Conservation (phyloP, 164 flowering plant genomes). For the Stephania yunnanensis region DNA sequence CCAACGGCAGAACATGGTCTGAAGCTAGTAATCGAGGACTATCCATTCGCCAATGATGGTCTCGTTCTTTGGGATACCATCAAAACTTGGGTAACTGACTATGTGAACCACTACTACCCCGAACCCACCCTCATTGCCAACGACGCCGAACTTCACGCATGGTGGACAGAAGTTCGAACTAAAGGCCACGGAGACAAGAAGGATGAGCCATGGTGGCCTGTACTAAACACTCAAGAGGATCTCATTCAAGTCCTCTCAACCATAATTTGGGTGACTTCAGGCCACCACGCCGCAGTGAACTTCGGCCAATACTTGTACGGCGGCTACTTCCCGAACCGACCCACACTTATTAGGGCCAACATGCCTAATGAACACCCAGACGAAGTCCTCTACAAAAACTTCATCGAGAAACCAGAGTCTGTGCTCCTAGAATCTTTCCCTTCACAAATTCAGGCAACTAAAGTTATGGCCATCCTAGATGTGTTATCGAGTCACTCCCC, state of each 20-base stretch:
- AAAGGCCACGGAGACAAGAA: constrained; percentile 72
- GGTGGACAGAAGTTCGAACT: constrained; percentile 75
- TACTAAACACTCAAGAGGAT: constrained; percentile 35
- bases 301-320: constrained; percentile 64
- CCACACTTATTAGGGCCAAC: constrained; percentile 46
- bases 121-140: constrained; percentile 32
- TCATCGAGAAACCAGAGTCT: constrained; percentile 22
- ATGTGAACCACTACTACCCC: constrained; percentile 60
- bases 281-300: constrained; percentile 79
- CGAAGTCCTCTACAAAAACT: constrained; percentile 12
- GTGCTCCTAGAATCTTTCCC: constrained; percentile 25
- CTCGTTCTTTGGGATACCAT: constrained; percentile 60
- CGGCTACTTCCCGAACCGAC: constrained; percentile 73
- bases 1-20: constrained; percentile 47
- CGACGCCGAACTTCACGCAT: constrained; percentile 69
- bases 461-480: constrained; percentile 31
- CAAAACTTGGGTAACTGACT: constrained; percentile 64
- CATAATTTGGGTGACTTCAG: constrained; percentile 64
- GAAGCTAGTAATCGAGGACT: constrained; percentile 63
- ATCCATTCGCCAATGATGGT: constrained; percentile 86
- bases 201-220: constrained; percentile 82
- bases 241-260: constrained; percentile 46
- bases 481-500: constrained; percentile 35
- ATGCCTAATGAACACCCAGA: constrained; percentile 57
- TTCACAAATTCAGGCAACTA: constrained; percentile 32